Evolutionary conservation across 164 flowering plant species (phyloP).

Genomic region (Annona cherimola): DNA sequence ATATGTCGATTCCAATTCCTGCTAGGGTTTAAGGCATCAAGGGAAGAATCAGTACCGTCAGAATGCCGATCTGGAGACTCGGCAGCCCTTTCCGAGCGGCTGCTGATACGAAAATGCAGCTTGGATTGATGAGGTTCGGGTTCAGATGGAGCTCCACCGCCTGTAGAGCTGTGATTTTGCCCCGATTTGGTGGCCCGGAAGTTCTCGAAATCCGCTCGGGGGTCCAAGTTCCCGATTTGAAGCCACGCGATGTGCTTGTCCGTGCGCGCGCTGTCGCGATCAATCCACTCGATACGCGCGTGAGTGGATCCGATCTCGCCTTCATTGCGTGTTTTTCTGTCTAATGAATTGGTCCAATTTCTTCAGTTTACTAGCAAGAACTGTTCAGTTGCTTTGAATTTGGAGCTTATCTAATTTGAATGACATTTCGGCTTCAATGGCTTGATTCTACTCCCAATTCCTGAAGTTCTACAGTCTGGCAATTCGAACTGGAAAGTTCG

Average conservation of each 20-base stretch:
- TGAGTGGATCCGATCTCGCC: not conserved
- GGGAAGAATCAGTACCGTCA: not conserved
- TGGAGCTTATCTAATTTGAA: not conserved
- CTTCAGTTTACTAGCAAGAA: not conserved
- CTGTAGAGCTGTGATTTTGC: constrained; percentile 78
- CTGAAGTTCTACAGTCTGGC: no score
- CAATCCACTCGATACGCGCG: constrained; percentile 82
- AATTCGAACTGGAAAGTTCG: no score
- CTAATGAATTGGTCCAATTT: not conserved
- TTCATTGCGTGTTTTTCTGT: not conserved
- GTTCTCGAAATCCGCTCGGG: constrained; percentile 63
- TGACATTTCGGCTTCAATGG: not conserved
- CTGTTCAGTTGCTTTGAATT: not conserved
- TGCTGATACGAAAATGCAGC: constrained; percentile 3
- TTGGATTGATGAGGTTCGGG: constrained; percentile 11
- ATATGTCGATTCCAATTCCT: not conserved
- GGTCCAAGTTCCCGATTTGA: constrained; percentile 67
- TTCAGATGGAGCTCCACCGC: constrained; percentile 41
- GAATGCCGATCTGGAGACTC: constrained; percentile 16
- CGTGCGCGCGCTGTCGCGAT: constrained; percentile 85
- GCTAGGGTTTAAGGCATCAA: not conserved
- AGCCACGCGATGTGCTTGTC: constrained; percentile 79
- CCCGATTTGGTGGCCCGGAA: constrained; percentile 88
- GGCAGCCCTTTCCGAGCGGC: constrained; percentile 2
- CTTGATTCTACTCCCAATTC: no score